Conservation (phyloP, 148 eudicot genomes). For the Spergularia marina region DNA sequence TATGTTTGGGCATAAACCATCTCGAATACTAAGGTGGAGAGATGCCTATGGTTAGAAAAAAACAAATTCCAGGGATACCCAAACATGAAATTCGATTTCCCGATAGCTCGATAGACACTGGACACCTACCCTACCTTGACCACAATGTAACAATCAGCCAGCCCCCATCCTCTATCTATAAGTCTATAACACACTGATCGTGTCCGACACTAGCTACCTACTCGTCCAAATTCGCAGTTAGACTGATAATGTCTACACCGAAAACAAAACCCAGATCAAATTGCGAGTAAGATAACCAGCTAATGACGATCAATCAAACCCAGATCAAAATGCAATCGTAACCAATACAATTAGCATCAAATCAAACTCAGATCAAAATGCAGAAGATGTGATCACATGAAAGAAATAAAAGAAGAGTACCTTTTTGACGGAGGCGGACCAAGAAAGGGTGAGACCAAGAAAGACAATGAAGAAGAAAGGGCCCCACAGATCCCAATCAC, state of each 20-base stretch:
- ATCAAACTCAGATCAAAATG: background rate
- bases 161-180: background rate
- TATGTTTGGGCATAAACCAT: too few species aligned
- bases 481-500: conserved; percentile 99
- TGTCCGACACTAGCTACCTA: background rate
- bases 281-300: too few species aligned
- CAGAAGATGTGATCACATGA: too few species aligned
- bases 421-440: conserved; percentile 98
- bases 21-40: too few species aligned
- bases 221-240: background rate
- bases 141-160: background rate
- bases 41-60: too few species aligned
- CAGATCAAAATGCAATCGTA: background rate
- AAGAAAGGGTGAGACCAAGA: conserved; percentile 82
- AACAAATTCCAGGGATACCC: too few species aligned
- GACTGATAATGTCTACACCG: too few species aligned
- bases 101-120: too few species aligned
- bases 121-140: background rate
- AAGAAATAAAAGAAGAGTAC: too few species aligned
- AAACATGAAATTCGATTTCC: too few species aligned
- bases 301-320: background rate
- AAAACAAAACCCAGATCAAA: background rate
- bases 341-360: background rate
- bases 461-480: conserved; percentile 96
- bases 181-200: background rate